Conservation (phyloP, 495 filamentous ascomycete species). For the Acidomyces sp. region DNA sequence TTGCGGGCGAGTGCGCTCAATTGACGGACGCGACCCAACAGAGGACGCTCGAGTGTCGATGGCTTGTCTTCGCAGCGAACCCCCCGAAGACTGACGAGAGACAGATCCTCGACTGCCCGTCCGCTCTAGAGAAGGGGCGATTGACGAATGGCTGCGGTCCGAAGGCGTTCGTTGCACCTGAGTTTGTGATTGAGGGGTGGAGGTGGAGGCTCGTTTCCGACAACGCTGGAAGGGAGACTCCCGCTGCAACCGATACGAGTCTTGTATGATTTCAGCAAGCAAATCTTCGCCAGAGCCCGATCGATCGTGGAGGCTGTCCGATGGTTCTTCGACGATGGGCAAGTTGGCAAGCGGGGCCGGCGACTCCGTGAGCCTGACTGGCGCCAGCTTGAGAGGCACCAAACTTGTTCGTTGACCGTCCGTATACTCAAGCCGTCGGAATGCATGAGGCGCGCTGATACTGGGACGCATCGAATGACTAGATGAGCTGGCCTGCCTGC, state of each 20-base stretch:
- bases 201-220: neutral
- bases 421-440: slow-evolving; percentile 10
- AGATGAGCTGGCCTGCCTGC: neutral
- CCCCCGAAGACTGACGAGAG: neutral
- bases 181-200: neutral
- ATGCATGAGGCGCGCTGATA: slow-evolving; percentile 6
- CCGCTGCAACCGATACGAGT: slow-evolving; percentile 3
- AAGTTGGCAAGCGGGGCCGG: neutral
- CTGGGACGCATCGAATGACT: slow-evolving; percentile 2
- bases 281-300: slow-evolving; percentile 8
- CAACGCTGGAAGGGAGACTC: slow-evolving; percentile 10
- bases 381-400: slow-evolving; percentile 11
- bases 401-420: slow-evolving; percentile 11
- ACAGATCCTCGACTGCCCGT: neutral
- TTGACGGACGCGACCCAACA: neutral
- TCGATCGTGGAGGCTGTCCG: neutral
- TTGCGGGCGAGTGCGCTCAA: slow-evolving; percentile 6
- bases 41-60: neutral
- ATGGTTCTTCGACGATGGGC: neutral
- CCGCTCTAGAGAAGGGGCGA: neutral
- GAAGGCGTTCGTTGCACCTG: neutral
- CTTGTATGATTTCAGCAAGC: neutral
- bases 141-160: neutral
- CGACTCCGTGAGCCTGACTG: slow-evolving; percentile 9
- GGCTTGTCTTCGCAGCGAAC: slow-evolving; percentile 2